Evolutionary conservation across 2,329 filamentous ascomycete species (phyloP).

Genomic region (Penicillium hordei): DNA sequence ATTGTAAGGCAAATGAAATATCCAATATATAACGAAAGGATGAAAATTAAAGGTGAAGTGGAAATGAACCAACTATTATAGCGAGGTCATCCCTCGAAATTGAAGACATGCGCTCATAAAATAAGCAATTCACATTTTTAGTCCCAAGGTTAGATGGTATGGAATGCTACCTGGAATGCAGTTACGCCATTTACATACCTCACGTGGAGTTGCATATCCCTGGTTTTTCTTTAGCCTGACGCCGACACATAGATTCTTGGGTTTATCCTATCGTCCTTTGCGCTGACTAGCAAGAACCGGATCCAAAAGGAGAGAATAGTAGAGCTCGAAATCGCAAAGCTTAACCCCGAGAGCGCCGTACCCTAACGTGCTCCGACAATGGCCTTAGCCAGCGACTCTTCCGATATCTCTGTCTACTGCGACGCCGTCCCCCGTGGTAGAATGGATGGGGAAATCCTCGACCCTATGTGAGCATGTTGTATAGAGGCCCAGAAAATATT

Average conservation of each 20-base stretch:
- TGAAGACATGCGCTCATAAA: background rate
- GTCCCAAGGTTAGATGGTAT: background rate
- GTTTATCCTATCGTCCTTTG: background rate
- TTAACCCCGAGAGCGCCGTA: background rate
- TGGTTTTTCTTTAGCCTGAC: no score
- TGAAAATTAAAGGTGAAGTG: background rate
- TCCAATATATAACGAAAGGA: background rate
- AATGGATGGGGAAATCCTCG: background rate
- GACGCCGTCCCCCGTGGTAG: background rate
- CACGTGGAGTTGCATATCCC: background rate
- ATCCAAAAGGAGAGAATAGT: background rate
- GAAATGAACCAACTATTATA: background rate
- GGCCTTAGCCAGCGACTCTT: background rate
- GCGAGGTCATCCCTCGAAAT: background rate
- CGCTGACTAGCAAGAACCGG: background rate
- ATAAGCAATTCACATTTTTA: conserved; percentile 9
- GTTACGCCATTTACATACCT: conserved; percentile 17
- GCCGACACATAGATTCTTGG: no score
- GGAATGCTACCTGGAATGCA: conserved; percentile 14
- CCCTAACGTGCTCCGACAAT: background rate
- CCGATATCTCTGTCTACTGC: background rate
- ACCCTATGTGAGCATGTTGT: background rate
- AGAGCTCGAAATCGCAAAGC: background rate
- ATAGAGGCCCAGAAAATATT: background rate
- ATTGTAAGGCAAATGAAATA: conserved; percentile 15